Evolutionary conservation across 768 basidiomycete genomes (phyloP), one percentile per base, ranked within the genome.

Genomic region (Cystobasidium onofrii): DNA sequence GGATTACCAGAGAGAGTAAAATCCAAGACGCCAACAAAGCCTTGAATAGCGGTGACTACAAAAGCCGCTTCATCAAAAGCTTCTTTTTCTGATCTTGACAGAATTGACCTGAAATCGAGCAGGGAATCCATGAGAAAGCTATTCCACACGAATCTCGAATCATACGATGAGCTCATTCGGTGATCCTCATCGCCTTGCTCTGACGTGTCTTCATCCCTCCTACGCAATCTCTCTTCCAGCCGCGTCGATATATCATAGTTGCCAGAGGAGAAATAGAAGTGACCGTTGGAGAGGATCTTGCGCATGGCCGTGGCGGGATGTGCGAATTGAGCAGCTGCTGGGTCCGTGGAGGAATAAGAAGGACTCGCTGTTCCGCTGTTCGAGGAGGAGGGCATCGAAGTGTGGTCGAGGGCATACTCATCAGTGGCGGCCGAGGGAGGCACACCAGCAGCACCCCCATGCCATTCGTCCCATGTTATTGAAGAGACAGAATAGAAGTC

Each of bases 111-210:
- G 81, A 97, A 98, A 78, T 92, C 89, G 41, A 98, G 85, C 67
- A 98, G 82, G 78, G 91, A 90, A 52, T 88, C 85, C 55, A 94
- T 86, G 66, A 98, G 88, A 78, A 88, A 94, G 77, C 90, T 88
- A 80, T 99, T 99, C 95, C 95, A 99, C 15, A 98, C 86, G 79
- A 94, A 95, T 64, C 90, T 86, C 67, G 88, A 87, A 80, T 94
- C 91, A 77, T 88, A 91, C n/a, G 84, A 82, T 27, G 83, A 84
- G 10, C 85, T 80, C 77, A 90, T 61, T 64, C 55, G 62, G 64
- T 67, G 63, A 25, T 34, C 70, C 6, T 6, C 34, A 27, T 27
- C 46, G 29, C 3, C 20, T 25, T 41, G 41, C 7, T 27, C 54
- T 27, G 67, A 39, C 17, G 18, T 17, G 7, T 27, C 31, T n/a